Evolutionary conservation across 345 rosid genomes (phyloP).

Genomic region (Moricandia arvensis): DNA sequence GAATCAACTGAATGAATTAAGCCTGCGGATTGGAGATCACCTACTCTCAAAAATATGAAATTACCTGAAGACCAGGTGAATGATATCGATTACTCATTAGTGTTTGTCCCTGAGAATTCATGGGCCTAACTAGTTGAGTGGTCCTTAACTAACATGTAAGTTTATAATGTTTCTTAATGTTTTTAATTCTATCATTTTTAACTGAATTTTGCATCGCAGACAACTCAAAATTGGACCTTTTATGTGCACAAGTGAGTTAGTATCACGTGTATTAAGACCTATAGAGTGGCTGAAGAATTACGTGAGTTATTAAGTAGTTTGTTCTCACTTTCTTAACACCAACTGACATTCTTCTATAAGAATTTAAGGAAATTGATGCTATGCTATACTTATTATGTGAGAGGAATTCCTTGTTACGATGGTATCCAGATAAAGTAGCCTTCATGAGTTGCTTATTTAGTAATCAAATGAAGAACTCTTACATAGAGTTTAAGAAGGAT

Average conservation of each 20-base stretch:
- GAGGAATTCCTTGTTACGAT: background rate
- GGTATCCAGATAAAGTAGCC: too few relatives aligned
- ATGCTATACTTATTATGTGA: background rate
- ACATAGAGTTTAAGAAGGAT: too few relatives aligned
- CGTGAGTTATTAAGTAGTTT: background rate
- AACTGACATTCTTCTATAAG: too few relatives aligned
- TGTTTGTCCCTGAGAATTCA: background rate
- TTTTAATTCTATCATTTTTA: background rate
- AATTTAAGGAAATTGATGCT: background rate
- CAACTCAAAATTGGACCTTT: background rate
- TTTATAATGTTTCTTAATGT: background rate
- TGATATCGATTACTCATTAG: background rate
- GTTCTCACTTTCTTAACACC: too few relatives aligned
- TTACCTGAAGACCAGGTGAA: background rate
- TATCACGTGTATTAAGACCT: background rate
- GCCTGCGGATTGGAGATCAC: background rate
- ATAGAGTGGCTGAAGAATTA: background rate
- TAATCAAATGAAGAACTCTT: too few relatives aligned
- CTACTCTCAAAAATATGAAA: background rate
- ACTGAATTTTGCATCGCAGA: background rate
- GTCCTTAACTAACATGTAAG: background rate
- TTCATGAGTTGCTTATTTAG: too few relatives aligned
- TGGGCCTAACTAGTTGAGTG: background rate
- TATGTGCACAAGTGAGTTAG: background rate
- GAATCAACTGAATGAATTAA: background rate